Conservation (phyloP, 1,284 basidiomycete species). For the Stygiomarasmius scandens region DNA sequence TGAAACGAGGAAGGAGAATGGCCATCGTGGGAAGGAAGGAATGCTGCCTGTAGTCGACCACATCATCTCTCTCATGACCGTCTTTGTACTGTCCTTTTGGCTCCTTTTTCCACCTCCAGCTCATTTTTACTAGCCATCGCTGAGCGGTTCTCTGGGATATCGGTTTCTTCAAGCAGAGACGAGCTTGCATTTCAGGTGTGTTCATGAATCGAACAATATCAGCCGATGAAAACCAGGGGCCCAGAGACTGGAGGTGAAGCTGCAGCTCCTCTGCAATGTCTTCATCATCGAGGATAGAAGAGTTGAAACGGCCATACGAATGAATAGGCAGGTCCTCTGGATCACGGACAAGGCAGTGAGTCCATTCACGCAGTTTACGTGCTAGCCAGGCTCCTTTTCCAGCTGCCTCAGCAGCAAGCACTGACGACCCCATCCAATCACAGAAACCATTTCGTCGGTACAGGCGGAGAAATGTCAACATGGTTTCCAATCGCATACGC, state of each 20-base stretch:
- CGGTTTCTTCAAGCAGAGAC: conserved; percentile 21
- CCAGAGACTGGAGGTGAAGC: conserved; percentile 28
- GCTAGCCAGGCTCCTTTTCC: conserved; percentile 9
- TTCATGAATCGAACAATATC: conserved; percentile 29
- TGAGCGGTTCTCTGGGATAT: conserved; percentile 24
- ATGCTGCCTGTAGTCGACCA: conserved; percentile 12
- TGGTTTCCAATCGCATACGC: conserved; percentile 7
- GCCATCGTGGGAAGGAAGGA: neutral
- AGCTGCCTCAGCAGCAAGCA: neutral
- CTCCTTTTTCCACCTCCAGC: conserved; percentile 24
- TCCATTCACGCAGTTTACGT: conserved; percentile 6
- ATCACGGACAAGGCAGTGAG: neutral
- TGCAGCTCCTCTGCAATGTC: conserved; percentile 29
- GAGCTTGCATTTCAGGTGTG: conserved; percentile 17
- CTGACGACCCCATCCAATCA: conserved; percentile 3
- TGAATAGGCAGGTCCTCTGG: neutral
- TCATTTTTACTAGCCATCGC: conserved; percentile 26
- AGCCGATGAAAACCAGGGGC: conserved; percentile 25
- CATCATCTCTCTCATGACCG: neutral
- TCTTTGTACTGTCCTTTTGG: neutral
- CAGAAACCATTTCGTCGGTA: conserved; percentile 2
- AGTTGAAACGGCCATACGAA: conserved; percentile 5
- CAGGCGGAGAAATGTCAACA: conserved; percentile 12
- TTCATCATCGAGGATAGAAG: conserved; percentile 26
- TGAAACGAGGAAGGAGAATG: neutral